phyloP scores from a whole-genome alignment of 2,329 filamentous ascomycete genomes.

The Aspergillus quadricinctus region DNA sequence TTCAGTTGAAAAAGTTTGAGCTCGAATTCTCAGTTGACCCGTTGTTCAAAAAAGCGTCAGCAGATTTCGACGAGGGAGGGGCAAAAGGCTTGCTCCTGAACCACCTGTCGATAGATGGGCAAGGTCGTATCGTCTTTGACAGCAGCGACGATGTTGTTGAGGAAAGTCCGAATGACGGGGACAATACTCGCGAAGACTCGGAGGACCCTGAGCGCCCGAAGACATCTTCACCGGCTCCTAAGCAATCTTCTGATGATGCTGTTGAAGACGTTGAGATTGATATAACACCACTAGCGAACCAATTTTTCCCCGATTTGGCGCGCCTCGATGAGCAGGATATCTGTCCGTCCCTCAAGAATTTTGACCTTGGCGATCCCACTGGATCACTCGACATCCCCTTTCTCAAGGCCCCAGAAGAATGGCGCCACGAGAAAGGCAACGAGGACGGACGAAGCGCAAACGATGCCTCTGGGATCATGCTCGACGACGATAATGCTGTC shows the following conservation, averaged over 20 bases:
- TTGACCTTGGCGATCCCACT: constrained; percentile 82
- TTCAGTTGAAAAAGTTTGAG: constrained; percentile 96
- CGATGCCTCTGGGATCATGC: constrained; percentile 73
- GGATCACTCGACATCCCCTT: constrained; percentile 87
- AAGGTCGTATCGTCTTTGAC: constrained; percentile 94
- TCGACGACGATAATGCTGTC: constrained; percentile 79
- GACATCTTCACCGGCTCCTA: constrained; percentile 19
- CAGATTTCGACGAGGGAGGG: constrained; percentile 96
- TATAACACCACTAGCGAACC: constrained; percentile 65
- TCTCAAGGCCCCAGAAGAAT: constrained; percentile 81
- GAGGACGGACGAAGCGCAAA: constrained; percentile 51
- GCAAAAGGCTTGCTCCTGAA: constrained; percentile 93
- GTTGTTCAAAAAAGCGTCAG: constrained; percentile 97
- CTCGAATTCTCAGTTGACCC: constrained; percentile 95
- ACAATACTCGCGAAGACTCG: constrained; percentile 36
- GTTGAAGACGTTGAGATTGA: constrained; percentile 66
- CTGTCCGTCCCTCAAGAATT: constrained; percentile 89
- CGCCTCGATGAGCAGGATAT: constrained; percentile 81
- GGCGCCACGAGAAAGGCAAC: constrained; percentile 64
- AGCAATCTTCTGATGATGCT: constrained; percentile 32
- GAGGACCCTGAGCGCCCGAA: constrained; percentile 42
- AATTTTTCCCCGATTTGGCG: constrained; percentile 80
- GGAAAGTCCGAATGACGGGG: constrained; percentile 39
- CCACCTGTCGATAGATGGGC: constrained; percentile 89
- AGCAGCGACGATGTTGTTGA: constrained; percentile 81